These are phyloP conservation scores for Parsonsia alboflavescens DNA, from an alignment of 257 asterid genomes.

Conservation along the genomic window DNA sequence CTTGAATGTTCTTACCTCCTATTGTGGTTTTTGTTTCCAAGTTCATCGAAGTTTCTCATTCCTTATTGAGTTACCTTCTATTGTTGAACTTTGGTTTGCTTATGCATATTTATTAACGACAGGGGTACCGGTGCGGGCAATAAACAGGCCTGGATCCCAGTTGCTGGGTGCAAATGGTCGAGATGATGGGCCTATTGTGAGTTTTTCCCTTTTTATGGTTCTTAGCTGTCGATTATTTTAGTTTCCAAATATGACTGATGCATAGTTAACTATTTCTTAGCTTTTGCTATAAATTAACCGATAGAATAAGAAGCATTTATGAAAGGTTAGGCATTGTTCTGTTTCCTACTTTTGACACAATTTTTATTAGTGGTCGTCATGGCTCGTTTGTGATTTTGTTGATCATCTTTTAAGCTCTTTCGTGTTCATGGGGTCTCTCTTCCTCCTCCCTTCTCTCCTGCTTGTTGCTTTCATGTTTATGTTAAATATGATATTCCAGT, in stretches of 20 bases:
- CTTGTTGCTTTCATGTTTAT: neutral
- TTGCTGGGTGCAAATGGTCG: constrained; percentile 91
- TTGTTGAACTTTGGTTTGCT: constrained; percentile 16
- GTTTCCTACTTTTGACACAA: neutral
- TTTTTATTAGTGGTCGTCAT: neutral
- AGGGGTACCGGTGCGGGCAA: constrained; percentile 88
- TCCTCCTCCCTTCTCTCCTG: neutral
- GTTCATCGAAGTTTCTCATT: neutral
- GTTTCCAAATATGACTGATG: neutral
- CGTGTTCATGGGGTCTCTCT: neutral
- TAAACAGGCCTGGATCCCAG: constrained; percentile 88
- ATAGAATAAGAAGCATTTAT: neutral
- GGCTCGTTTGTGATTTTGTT: neutral
- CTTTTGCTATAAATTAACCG: neutral
- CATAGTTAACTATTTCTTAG: neutral
- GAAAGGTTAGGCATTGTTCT: neutral
- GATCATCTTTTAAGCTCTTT: neutral
- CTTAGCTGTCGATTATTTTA: constrained; percentile 10
- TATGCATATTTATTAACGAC: constrained; percentile 14
- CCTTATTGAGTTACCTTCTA: neutral
- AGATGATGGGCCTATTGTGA: constrained; percentile 94
- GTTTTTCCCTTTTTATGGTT: constrained; percentile 28
- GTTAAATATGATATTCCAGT: neutral
- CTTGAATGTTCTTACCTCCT: neutral
- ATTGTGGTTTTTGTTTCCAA: neutral